Conservation (phyloP, 352 stramenopile genomes). For the Phytopythium aichiense region DNA sequence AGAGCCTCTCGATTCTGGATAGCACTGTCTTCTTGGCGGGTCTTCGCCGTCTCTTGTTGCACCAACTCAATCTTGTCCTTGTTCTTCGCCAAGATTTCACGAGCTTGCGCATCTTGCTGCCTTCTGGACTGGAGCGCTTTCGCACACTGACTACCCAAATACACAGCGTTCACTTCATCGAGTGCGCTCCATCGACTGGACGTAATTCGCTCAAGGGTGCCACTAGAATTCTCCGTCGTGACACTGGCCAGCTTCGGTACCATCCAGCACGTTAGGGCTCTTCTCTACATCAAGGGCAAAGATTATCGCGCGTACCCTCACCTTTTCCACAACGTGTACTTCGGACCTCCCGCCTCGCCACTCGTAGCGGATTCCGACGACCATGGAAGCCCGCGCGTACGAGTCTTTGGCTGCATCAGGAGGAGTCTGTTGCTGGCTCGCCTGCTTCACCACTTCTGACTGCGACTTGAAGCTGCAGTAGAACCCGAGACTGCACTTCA, state of each 20-base stretch:
- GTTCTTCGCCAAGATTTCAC: slow-evolving; percentile 25
- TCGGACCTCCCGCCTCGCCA: slow-evolving; percentile 65
- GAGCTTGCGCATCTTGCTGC: slow-evolving; percentile 30
- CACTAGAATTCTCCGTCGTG: not conserved
- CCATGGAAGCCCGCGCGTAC: slow-evolving; percentile 33
- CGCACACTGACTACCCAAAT: slow-evolving; percentile 38
- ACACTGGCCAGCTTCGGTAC: not conserved
- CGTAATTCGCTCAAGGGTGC: not conserved
- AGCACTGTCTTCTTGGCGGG: slow-evolving; percentile 26
- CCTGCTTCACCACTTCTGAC: not conserved
- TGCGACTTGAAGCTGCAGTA: slow-evolving; percentile 65
- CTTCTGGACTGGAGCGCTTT: slow-evolving; percentile 28
- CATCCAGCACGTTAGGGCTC: too few relatives aligned
- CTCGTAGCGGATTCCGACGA: slow-evolving; percentile 59
- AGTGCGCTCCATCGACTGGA: slow-evolving; percentile 27
- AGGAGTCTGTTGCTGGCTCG: not conserved
- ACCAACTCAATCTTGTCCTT: slow-evolving; percentile 36
- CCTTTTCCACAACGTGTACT: slow-evolving; percentile 58
- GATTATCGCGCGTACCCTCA: slow-evolving; percentile 8
- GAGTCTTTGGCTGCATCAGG: not conserved
- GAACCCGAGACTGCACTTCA: slow-evolving; percentile 35
- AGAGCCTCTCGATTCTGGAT: slow-evolving; percentile 21
- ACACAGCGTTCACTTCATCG: slow-evolving; percentile 45
- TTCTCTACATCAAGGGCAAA: too few relatives aligned
- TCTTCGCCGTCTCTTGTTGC: slow-evolving; percentile 38